Base-by-base conservation (phyloP, 106 monocot species). In the Dioscorea zingiberensis region DNA sequence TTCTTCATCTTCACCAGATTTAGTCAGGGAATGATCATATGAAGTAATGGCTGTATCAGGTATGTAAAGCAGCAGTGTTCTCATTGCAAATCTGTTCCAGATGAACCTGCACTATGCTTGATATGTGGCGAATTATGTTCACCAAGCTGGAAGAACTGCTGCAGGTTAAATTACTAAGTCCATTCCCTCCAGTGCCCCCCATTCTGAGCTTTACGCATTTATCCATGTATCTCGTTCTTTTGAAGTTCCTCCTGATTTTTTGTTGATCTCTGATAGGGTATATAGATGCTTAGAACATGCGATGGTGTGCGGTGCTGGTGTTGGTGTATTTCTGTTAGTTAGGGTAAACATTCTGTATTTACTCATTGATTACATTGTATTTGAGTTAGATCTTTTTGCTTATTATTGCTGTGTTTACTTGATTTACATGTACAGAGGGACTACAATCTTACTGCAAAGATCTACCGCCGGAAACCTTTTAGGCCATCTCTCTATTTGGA, bases 401-500 rank as follows among this genome's bases (percentile, higher is more conserved):
- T 19, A 14, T 57, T n/a, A 23, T 44, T 21, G 6, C 49, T 51
- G 48, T 15, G 18, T n/a, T 75, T 25, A 49, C 30, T 32, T 80
- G 17, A 19, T 29, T 65, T 44, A 26, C 47, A 47, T 47, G 66
- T 73, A 59, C 87, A 97, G 95, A 86, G 59, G n/a, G 72, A 97
- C 95, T 12, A 84, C 77, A 60, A 79, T 97, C 17, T 58, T 97
- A 44, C 75, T 97, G 79, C 91, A 92, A 70, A 85, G 95, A 68
- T 84, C 79, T 61, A 55, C 72, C 80, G 95, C 25, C 78, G 71
- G 47, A n/a, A n/a, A 71, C 91, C 25, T 29, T 74, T 63, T 97
- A n/a, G 95, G 95, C 91, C 86, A 47, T 92, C 95, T 82, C 95
- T 78, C 25, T 97, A 97, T 61, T 73, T 97, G 68, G 95, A 97